Conservation (phyloP, 1,284 basidiomycete species). For the Sporisorium iseilematis-ciliati region DNA sequence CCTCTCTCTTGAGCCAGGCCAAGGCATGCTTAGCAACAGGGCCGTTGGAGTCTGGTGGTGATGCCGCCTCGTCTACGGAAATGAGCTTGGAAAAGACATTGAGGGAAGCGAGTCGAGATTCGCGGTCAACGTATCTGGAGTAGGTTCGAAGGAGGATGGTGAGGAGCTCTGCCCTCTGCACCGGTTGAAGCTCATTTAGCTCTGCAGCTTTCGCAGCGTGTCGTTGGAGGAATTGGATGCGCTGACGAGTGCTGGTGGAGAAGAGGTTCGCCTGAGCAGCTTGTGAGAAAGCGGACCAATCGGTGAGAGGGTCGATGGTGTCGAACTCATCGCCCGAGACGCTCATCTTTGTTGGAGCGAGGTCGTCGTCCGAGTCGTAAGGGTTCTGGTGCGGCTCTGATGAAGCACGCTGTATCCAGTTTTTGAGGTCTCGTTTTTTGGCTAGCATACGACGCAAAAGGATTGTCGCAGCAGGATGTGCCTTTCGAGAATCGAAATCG, state of each 20-base stretch:
- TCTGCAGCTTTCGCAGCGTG: slow-evolving; percentile 40
- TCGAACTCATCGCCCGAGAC: slow-evolving; percentile 32
- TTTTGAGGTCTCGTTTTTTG: slow-evolving; percentile 51
- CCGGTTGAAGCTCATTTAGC: slow-evolving; percentile 73
- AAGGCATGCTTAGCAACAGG: slow-evolving; percentile 79
- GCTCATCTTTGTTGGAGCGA: slow-evolving; percentile 53
- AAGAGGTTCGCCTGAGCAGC: slow-evolving; percentile 35
- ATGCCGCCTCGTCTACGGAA: slow-evolving; percentile 72
- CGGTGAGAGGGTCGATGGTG: slow-evolving; percentile 30
- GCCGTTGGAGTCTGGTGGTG: slow-evolving; percentile 64
- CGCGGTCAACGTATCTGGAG: slow-evolving; percentile 79
- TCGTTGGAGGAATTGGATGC: slow-evolving; percentile 47
- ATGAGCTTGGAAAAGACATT: slow-evolving; percentile 77
- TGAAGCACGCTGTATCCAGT: slow-evolving; percentile 46
- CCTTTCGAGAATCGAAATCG: neutral
- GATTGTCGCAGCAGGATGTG: slow-evolving; percentile 10
- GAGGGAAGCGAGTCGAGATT: slow-evolving; percentile 80
- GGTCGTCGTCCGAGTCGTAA: slow-evolving; percentile 65
- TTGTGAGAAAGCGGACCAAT: slow-evolving; percentile 57
- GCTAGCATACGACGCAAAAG: slow-evolving; percentile 37
- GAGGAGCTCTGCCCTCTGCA: slow-evolving; percentile 80
- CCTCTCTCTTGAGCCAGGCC: slow-evolving; percentile 79
- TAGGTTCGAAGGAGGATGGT: slow-evolving; percentile 80
- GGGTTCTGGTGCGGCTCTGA: slow-evolving; percentile 46
- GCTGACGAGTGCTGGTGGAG: slow-evolving; percentile 45